Base-by-base conservation (phyloP, 2,329 filamentous ascomycete genomes). In the Bipolaris bicolor region DNA sequence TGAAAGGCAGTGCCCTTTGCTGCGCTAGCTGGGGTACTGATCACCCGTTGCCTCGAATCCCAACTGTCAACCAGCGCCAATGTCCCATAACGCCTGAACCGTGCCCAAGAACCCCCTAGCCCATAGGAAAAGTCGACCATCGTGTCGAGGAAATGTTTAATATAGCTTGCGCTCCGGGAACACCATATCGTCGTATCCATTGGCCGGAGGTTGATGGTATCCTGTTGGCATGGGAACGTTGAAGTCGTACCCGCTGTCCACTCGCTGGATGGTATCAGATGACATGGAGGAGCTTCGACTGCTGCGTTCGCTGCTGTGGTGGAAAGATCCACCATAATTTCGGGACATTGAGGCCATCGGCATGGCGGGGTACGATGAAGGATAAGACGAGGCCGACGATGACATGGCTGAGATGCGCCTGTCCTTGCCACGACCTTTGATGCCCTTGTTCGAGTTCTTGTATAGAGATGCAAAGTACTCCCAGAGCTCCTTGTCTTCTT, bases 371-470 rank as follows among this genome's bases (percentile, higher is more conserved):
- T 71, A 75, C 3, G 66, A 67, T 9, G 70, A 69, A 1, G 66
- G 58, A 52, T 67, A 67, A 3, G 69, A 64, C 9, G 65, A 61
- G 16, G 62, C 65, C 5, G 72, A 70, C 1, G 68, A 64, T 2
- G 71, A 63, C 26, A 71, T 57, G 10, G 75, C 71, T 41, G 76
- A 77, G 64, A 92, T 89, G 56, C 87, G 87, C 55, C 91, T 84
- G 66, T 93, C 90, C 73, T 94, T 95, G 41, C 95, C 95, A 44
- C 95, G 88, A 10, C 95, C 95, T 78, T 97, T 98, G 81, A 98
- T 97, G 1, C 95, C 95, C 77, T 97, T 97, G 84, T 98, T 98
- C 79, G 90, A 93, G 79, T 98, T 96, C 81, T 96, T 97, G 83
- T 97, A 97, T n/a, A 97, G 82, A 0, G 84, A 84, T 3, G 88